Conservation (phyloP, 352 stramenopile genomes). For the Phytophthora gonapodyides region DNA sequence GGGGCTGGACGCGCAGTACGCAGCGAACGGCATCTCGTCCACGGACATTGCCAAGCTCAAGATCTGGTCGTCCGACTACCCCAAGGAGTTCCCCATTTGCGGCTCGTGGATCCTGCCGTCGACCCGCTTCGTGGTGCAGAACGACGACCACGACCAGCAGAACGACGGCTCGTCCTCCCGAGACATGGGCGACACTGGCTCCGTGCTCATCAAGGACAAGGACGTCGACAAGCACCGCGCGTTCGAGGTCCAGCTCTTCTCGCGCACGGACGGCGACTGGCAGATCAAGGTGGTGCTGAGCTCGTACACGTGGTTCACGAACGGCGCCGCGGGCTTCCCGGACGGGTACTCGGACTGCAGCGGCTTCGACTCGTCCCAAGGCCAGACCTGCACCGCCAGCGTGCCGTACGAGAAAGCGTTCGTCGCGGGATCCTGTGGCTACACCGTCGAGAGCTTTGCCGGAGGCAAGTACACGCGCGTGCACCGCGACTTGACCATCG, state of each 20-base stretch:
- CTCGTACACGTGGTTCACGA: constrained; percentile 61
- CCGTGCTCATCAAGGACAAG: constrained; percentile 58
- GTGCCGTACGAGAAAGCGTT: constrained; percentile 63
- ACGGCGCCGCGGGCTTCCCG: constrained; percentile 60
- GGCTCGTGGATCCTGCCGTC: constrained; percentile 67
- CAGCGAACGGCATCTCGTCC: constrained; percentile 47
- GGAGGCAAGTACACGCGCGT: constrained; percentile 72
- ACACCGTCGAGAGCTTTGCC: constrained; percentile 58
- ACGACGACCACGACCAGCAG: constrained; percentile 81
- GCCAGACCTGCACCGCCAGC: constrained; percentile 38
- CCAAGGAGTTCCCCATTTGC: constrained; percentile 55
- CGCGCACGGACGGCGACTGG: constrained; percentile 58
- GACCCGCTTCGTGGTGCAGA: constrained; percentile 72
- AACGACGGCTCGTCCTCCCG: constrained; percentile 49
- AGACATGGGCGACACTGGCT: constrained; percentile 61
- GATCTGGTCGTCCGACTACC: constrained; percentile 80
- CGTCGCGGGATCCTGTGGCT: constrained; percentile 51
- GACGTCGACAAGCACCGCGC: constrained; percentile 51
- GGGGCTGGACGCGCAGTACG: constrained; percentile 51
- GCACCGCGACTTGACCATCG: constrained; percentile 65
- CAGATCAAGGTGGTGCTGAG: constrained; percentile 71
- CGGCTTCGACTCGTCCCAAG: constrained; percentile 39
- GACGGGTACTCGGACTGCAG: constrained; percentile 56
- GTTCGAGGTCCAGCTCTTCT: constrained; percentile 71
- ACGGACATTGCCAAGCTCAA: constrained; percentile 74